Percentiles rank a stretch among this genome's conserved stretches.
Conservation (phyloP, 1,139 yeast species). For the Sugiyamaella pinicola region DNA sequence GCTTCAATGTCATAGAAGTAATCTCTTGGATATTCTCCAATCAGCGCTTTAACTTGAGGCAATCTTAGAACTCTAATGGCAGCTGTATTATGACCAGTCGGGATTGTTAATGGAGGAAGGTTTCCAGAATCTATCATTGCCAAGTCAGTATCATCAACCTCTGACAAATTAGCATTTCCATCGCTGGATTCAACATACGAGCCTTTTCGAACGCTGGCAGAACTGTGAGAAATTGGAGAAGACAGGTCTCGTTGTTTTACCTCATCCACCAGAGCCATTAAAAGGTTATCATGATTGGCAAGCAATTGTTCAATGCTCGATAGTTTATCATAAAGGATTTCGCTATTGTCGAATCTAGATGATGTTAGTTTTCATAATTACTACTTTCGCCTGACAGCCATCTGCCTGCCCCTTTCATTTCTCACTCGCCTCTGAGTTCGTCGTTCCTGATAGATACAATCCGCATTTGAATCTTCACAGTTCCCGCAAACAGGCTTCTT, state of each 20-base stretch:
- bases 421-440: slow-evolving; percentile 21
- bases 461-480: slow-evolving; percentile 24
- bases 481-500: slow-evolving; percentile 26
- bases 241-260: slow-evolving; percentile 10
- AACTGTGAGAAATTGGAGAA: slow-evolving; percentile 10
- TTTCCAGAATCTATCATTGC: slow-evolving; percentile 4
- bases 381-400: not conserved
- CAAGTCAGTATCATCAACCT: slow-evolving; percentile 4
- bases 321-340: slow-evolving; percentile 10
- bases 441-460: slow-evolving; percentile 27
- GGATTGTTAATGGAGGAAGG: slow-evolving; percentile 26
- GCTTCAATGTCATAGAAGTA: slow-evolving; percentile 27
- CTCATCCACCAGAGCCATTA: slow-evolving; percentile 17
- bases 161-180: slow-evolving; percentile 3
- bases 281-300: slow-evolving; percentile 14
- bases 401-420: not conserved
- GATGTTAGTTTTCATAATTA: not conserved
- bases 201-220: not conserved
- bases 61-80: slow-evolving; percentile 25
- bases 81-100: slow-evolving; percentile 26
- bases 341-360: slow-evolving; percentile 12
- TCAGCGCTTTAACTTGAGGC: slow-evolving; percentile 23
- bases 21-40: slow-evolving; percentile 28
- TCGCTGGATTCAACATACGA: slow-evolving; percentile 16
- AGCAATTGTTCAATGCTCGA: slow-evolving; percentile 14